phyloP scores from a whole-genome alignment of 2,329 filamentous ascomycete species.

The Ceratocystis huliohia region DNA sequence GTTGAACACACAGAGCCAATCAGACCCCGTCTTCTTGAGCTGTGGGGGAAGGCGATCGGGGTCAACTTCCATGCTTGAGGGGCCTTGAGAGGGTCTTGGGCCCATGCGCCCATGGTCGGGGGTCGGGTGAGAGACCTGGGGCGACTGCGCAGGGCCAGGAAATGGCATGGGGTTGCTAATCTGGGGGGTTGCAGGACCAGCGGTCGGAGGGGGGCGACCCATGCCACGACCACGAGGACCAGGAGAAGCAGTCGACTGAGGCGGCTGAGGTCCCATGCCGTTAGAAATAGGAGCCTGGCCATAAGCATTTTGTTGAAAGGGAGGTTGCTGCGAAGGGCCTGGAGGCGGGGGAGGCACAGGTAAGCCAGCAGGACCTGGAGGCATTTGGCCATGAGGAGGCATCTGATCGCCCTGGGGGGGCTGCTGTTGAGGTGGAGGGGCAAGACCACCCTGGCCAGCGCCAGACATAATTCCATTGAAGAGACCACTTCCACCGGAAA shows the following conservation, averaged over 20 bases:
- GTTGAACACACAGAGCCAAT: slow-evolving; percentile 98
- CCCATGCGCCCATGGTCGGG: slow-evolving; percentile 48
- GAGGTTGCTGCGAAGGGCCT: slow-evolving; percentile 53
- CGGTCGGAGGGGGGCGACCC: slow-evolving; percentile 49
- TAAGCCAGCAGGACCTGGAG: slow-evolving; percentile 32
- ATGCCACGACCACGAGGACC: slow-evolving; percentile 58
- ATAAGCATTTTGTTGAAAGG: slow-evolving; percentile 61
- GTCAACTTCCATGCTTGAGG: slow-evolving; percentile 54
- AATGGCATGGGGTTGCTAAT: slow-evolving; percentile 82
- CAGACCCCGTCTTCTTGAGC: slow-evolving; percentile 75
- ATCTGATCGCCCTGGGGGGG: slow-evolving; percentile 59
- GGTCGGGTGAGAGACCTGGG: slow-evolving; percentile 76
- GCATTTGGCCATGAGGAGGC: slow-evolving; percentile 39
- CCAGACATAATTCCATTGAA: slow-evolving; percentile 96
- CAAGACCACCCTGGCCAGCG: slow-evolving; percentile 68
- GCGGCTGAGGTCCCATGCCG: slow-evolving; percentile 71
- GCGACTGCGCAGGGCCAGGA: slow-evolving; percentile 67
- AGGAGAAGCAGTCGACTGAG: slow-evolving; percentile 74
- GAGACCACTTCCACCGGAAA: slow-evolving; percentile 81
- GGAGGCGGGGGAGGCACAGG: slow-evolving; percentile 46
- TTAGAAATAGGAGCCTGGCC: slow-evolving; percentile 46
- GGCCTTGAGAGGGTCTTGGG: slow-evolving; percentile 28
- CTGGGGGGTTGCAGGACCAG: slow-evolving; percentile 71
- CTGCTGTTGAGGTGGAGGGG: slow-evolving; percentile 52
- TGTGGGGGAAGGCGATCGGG: slow-evolving; percentile 72